Percentiles rank a stretch among this genome's conserved stretches.
These are phyloP conservation scores for Tanacetum coccineum DNA, from an alignment of 129 eudicot species.

Conservation along the genomic window DNA sequence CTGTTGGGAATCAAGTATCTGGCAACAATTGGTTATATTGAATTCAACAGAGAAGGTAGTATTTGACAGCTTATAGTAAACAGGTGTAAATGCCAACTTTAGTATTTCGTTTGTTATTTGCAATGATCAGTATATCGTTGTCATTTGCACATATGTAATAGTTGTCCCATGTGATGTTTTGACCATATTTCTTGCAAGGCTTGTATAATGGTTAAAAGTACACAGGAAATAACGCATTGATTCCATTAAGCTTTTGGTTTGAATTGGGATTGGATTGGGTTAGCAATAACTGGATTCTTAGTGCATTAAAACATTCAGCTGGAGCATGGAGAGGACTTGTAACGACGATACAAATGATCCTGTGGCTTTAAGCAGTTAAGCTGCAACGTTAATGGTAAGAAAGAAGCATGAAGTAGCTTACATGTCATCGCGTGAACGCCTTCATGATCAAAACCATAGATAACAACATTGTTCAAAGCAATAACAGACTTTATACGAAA, in stretches of 20 bases:
- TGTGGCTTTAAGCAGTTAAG: no score
- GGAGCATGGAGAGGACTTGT: no score
- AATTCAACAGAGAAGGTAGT: not conserved
- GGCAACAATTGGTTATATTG: not conserved
- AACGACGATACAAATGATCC: no score
- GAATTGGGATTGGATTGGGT: no score
- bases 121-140: not conserved
- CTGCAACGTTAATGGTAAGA: no score
- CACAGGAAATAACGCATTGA: not conserved
- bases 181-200: not conserved
- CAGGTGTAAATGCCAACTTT: not conserved
- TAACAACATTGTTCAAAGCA: not conserved
- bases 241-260: not conserved
- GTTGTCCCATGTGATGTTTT: slow-evolving; percentile 9
- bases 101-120: not conserved
- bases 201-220: not conserved
- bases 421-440: no score
- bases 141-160: not conserved
- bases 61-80: not conserved
- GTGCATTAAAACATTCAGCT: no score
- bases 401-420: no score
- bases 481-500: not conserved
- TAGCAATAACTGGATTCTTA: no score
- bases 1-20: slow-evolving; percentile 1
- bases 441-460: no score